Base-by-base conservation (phyloP, 2,329 filamentous ascomycete species). In the Xylariaceae sp. region DNA sequence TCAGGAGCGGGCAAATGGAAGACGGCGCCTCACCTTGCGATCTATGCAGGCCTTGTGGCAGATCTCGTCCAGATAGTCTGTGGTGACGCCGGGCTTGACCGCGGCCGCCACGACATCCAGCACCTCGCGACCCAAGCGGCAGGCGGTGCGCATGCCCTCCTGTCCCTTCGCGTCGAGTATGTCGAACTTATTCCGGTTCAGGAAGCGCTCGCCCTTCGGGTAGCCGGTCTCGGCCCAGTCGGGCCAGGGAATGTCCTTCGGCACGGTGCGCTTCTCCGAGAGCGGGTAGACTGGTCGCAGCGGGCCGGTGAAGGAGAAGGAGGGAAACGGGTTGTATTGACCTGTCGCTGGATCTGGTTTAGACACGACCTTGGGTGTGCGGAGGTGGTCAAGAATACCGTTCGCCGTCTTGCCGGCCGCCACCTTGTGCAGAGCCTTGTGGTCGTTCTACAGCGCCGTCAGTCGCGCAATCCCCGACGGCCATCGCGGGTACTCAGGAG, bases 11-110 rank as follows among this genome's bases (percentile, higher is more conserved):
- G 7, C 19, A 11, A n/a, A 26, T 16, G 12, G n/a, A n/a, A 27
- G 15, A 14, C 18, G n/a, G 4, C 8, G n/a, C 23, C 83, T 64
- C 64, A 95, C 90, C 47, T 95, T 76, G 62, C 92, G 77, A 64
- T 95, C 90, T 45, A 96, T 67, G 56, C 87, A 95, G 32, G 90
- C 92, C 50, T 94, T 86, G 67, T 98, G 92, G 25, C 94, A 89
- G 42, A 96, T 70, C 61, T 93, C 83, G 55, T 98, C 92, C 38
- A 98, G 87, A 51, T 93, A 80, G 56, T 98, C 92, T 5, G 92
- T 96, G 5, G 90, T 95, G 21, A 96, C 82, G 31, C 92, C 92
- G n/a, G 92, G 90, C 55, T 80, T 82, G 29, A 83, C 65, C 32
- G 82, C 90, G 11, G 81, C 77, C 0, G 87, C 92, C 2, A 89